phyloP scores from a whole-genome alignment of 2,329 filamentous ascomycete species.

The Paecilomyces fulvus region DNA sequence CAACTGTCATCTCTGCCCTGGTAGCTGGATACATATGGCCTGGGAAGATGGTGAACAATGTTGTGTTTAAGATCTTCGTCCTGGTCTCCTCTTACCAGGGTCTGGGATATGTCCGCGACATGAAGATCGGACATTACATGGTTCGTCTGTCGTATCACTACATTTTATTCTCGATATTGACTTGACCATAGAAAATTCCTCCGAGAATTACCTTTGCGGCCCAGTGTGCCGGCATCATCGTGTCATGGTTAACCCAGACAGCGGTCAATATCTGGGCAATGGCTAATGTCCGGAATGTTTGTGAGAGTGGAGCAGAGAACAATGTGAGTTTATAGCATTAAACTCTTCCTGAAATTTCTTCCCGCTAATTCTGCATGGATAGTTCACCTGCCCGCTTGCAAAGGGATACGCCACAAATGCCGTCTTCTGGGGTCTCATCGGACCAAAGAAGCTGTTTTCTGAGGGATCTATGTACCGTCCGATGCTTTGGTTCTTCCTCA shows the following conservation, averaged over 20 bases:
- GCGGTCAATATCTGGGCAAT: conserved; percentile 18
- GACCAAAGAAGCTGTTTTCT: conserved; percentile 38
- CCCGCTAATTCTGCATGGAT: neutral
- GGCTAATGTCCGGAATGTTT: conserved; percentile 29
- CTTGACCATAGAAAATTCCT: conserved; percentile 28
- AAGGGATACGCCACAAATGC: conserved; percentile 1
- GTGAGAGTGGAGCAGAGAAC: conserved; percentile 14
- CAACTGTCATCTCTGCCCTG: conserved; percentile 8
- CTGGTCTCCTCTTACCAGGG: conserved; percentile 17
- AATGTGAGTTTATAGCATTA: neutral
- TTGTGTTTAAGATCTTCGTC: conserved; percentile 13
- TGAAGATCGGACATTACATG: conserved; percentile 43
- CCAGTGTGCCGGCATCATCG: conserved; percentile 37
- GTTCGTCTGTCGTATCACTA: neutral
- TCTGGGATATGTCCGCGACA: conserved; percentile 27
- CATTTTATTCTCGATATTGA: neutral
- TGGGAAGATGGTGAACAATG: conserved; percentile 24
- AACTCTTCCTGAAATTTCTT: neutral
- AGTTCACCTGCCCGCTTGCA: conserved; percentile 2
- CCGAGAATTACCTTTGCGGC: conserved; percentile 36
- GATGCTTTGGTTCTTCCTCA: conserved; percentile 38
- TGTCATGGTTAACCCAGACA: conserved; percentile 33
- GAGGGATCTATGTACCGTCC: conserved; percentile 35
- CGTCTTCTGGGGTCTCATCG: conserved; percentile 38
- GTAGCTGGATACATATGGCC: conserved; percentile 22